These are phyloP conservation scores for Aspergillus oerlinghausenensis DNA, from an alignment of 2,329 filamentous ascomycete genomes.

Conservation along the genomic window DNA sequence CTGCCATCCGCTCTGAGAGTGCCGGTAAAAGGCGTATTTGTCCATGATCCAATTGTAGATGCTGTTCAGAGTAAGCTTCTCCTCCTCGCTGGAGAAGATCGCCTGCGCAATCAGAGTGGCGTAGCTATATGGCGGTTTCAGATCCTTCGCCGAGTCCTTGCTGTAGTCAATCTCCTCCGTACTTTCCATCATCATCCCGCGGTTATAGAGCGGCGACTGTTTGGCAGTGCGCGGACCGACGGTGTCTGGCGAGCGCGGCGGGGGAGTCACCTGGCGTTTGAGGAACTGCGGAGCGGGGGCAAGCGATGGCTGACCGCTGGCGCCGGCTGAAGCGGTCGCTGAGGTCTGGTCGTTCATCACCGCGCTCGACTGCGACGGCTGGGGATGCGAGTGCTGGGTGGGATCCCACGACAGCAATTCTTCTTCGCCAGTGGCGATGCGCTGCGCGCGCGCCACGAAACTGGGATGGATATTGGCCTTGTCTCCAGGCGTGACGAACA, in stretches of 20 bases:
- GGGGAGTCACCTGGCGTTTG: constrained; percentile 41
- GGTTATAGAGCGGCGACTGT: constrained; percentile 46
- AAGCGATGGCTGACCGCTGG: constrained; percentile 30
- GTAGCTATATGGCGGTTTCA: constrained; percentile 96
- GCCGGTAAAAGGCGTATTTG: constrained; percentile 88
- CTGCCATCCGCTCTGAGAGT: constrained; percentile 87
- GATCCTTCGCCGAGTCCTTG: constrained; percentile 76
- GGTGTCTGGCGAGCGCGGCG: constrained; percentile 37
- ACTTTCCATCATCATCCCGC: constrained; percentile 51
- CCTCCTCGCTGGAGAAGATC: constrained; percentile 78
- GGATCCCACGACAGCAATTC: constrained; percentile 33
- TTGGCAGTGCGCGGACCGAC: constrained; percentile 37
- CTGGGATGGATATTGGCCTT: constrained; percentile 63
- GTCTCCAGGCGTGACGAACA: constrained; percentile 87
- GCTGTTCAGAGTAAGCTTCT: constrained; percentile 83
- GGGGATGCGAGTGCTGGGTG: constrained; percentile 36
- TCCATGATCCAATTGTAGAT: constrained; percentile 93
- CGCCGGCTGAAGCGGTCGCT: constrained; percentile 17
- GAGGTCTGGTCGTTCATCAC: constrained; percentile 8
- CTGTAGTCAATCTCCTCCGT: constrained; percentile 56
- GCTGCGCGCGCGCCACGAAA: constrained; percentile 65
- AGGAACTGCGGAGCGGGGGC: constrained; percentile 42
- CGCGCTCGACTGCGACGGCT: constrained; percentile 16
- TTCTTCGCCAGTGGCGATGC: constrained; percentile 39
- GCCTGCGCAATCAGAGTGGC: constrained; percentile 96